Evolutionary conservation across 345 rosid genomes (phyloP), one percentile per base, ranked within the genome.

Genomic region (Heritiera littoralis): DNA sequence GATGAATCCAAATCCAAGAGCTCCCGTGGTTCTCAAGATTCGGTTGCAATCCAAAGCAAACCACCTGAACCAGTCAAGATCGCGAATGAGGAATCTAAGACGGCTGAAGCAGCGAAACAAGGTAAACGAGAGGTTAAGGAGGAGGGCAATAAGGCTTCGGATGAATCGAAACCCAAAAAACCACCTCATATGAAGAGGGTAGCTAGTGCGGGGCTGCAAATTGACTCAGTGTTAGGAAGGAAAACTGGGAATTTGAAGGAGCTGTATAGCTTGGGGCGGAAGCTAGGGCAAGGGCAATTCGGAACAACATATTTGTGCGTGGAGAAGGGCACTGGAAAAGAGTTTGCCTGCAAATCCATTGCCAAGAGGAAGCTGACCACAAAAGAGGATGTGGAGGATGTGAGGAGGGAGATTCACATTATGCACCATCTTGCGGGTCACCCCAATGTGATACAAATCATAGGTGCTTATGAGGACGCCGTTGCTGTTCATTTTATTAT

Each of bases 391-490:
- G 88, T 95, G 41, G 97, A 95, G 78, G 99, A 95, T 72, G 97
- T 95, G 13, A 87, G 98, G 80, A 91, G 99, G 84, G 99, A 95
- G 89, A 89, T 95, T 85, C 97, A 88, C 82, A 95, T 95, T 72
- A 94, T 95, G 99, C 99, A 95, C 78, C 99, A 95, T 80, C 80
- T 95, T 78, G 92, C 92, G 0, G 99, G 99, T 58, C 94, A 90
- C 73, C 95, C 96, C 0, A 94, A 94, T 79, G 99, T 95, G 79
- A 90, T 95, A 59, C 87, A 85, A 61, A 95, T 95, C 15, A 86
- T 92, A 30, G 95, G 87, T 48, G 99, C 99, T 3, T 92, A 90
- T 41, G 99, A 95, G 81, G 99, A 95, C 68, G 98, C 93, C 1
- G 93, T 93, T 9, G 95, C 97, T 10, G 93, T 95, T 69, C 94